Conservation (phyloP, 805 yeast genomes). For the Danielozyma ontarioensis region DNA sequence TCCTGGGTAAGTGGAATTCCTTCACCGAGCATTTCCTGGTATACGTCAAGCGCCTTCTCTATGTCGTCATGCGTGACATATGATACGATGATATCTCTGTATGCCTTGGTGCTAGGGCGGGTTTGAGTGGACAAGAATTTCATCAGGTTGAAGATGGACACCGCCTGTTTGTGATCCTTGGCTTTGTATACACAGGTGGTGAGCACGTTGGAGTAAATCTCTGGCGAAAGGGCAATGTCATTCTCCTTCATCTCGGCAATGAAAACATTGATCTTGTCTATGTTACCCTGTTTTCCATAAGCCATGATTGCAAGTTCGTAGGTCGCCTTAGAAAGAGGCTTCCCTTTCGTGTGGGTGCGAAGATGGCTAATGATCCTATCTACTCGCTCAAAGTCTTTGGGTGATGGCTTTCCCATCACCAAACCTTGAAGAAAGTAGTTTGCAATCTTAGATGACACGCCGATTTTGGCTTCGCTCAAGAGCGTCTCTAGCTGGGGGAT, state of each 20-base stretch:
- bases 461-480: slow-evolving; percentile 27
- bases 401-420: slow-evolving; percentile 14
- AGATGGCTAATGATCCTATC: slow-evolving; percentile 28
- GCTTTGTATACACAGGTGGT: slow-evolving; percentile 54
- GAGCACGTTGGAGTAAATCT: slow-evolving; percentile 52
- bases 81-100: slow-evolving; percentile 65
- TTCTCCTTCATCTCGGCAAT: slow-evolving; percentile 31
- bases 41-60: slow-evolving; percentile 72
- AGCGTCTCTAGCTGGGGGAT: slow-evolving; percentile 34
- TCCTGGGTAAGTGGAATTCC: slow-evolving; percentile 26
- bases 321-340: slow-evolving; percentile 31
- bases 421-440: slow-evolving; percentile 34
- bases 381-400: slow-evolving; percentile 17
- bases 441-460: slow-evolving; percentile 25
- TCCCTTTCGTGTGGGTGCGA: slow-evolving; percentile 11
- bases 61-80: slow-evolving; percentile 58
- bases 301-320: slow-evolving; percentile 42
- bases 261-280: slow-evolving; percentile 33
- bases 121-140: slow-evolving; percentile 66
- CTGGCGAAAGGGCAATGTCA: slow-evolving; percentile 38
- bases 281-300: slow-evolving; percentile 36
- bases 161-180: slow-evolving; percentile 54
- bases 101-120: slow-evolving; percentile 63
- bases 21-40: slow-evolving; percentile 54
- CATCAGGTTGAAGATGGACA: slow-evolving; percentile 75